Evolutionary conservation across 2,329 filamentous ascomycete species (phyloP).

Genomic region (Diaporthe capsici): DNA sequence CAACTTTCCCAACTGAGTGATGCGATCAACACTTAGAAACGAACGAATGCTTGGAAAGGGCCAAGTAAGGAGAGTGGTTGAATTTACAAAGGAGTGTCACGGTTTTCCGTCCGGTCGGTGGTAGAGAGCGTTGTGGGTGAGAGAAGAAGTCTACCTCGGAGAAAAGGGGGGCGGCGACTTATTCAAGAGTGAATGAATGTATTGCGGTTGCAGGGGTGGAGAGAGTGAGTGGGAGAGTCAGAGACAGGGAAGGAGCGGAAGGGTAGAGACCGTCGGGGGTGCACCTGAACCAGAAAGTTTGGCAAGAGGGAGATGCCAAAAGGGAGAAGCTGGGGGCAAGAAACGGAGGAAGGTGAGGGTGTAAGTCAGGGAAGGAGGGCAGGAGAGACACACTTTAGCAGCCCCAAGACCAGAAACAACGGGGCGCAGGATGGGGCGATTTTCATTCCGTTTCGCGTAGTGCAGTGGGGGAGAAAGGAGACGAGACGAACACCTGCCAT

Average conservation of each 20-base stretch:
- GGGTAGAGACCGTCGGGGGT: constrained; percentile 20
- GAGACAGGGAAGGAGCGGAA: constrained; percentile 30
- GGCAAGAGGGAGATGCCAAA: constrained; percentile 35
- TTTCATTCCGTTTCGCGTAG: constrained; percentile 40
- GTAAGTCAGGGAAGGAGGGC: constrained; percentile 35
- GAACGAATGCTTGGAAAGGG: constrained; percentile 27
- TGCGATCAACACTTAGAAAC: constrained; percentile 43
- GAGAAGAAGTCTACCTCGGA: constrained; percentile 36
- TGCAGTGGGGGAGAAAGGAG: constrained; percentile 38
- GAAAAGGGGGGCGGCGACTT: constrained; percentile 34
- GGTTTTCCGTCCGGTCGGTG: constrained; percentile 34
- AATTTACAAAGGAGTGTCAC: constrained; percentile 34
- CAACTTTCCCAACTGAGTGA: constrained; percentile 36
- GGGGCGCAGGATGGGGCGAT: constrained; percentile 28
- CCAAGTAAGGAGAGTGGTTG: constrained; percentile 36
- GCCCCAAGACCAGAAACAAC: constrained; percentile 23
- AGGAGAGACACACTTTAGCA: constrained; percentile 36
- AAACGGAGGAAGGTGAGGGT: constrained; percentile 25
- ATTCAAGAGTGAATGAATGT: constrained; percentile 24
- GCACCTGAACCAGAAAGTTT: constrained; percentile 8
- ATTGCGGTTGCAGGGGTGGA: constrained; percentile 8
- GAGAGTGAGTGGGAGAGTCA: neutral
- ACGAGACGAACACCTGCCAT: constrained; percentile 37
- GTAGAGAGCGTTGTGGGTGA: constrained; percentile 37
- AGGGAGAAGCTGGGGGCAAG: constrained; percentile 32